Evolutionary conservation across 129 eudicot species (phyloP).

Genomic region (Cynara cardunculus): DNA sequence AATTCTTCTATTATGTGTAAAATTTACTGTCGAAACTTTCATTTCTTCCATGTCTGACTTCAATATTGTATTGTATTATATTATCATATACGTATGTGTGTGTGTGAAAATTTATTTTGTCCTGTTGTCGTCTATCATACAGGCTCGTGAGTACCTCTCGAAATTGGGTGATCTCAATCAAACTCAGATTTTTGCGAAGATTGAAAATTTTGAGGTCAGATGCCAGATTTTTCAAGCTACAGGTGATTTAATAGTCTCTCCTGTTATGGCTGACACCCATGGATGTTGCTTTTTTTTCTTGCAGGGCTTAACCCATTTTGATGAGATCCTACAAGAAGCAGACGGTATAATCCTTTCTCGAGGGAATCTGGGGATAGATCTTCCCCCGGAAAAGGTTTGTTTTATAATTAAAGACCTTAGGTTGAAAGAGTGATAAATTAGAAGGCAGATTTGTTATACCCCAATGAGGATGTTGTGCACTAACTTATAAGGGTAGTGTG

Average conservation of each 20-base stretch:
- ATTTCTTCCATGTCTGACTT: not conserved
- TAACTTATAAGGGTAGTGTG: not conserved
- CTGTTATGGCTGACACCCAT: not conserved
- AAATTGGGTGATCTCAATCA: conserved; percentile 60
- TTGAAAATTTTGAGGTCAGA: conserved; percentile 73
- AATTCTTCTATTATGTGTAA: not conserved
- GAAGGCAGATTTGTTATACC: not conserved
- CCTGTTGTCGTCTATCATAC: conserved; percentile 13
- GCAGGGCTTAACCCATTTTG: conserved; percentile 72
- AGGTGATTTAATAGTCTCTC: conserved; percentile 7
- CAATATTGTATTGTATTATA: not conserved
- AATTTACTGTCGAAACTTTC: not conserved
- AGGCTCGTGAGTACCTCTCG: conserved; percentile 80
- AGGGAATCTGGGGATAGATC: conserved; percentile 83
- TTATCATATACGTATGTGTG: not conserved
- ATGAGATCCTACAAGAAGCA: conserved; percentile 85
- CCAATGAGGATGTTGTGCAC: not conserved
- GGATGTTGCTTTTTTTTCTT: conserved; percentile 6
- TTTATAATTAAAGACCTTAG: not conserved
- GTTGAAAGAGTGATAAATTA: not conserved
- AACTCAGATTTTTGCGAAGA: conserved; percentile 75
- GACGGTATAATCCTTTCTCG: conserved; percentile 85
- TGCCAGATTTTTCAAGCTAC: not conserved
- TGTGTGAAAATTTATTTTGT: not conserved
- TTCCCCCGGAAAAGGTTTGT: conserved; percentile 78